phyloP scores from a whole-genome alignment of 225 moss, liverwort and hornwort species.

The Bryoerythrophyllum caledonicum region DNA sequence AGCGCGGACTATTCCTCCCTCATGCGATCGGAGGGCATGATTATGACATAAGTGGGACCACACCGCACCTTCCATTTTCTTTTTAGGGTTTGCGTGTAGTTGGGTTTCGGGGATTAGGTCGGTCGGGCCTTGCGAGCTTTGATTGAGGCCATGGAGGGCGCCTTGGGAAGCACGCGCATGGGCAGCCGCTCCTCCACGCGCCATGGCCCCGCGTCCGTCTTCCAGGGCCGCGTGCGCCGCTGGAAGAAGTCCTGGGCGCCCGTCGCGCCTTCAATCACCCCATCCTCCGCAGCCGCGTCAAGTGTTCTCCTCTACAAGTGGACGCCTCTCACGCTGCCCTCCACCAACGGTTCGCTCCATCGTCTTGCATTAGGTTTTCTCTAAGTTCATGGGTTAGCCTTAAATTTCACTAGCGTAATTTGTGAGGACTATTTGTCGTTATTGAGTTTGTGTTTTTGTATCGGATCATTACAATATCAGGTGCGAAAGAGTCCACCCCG shows the following conservation, averaged over 20 bases:
- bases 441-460: no score
- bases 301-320: slow-evolving; percentile 64
- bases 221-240: slow-evolving; percentile 67
- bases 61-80: background rate
- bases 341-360: slow-evolving; percentile 41
- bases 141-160: slow-evolving; percentile 50
- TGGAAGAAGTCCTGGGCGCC: slow-evolving; percentile 69
- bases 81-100: background rate
- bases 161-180: slow-evolving; percentile 65
- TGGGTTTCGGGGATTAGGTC: background rate
- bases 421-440: no score
- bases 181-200: slow-evolving; percentile 72
- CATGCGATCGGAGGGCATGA: no score
- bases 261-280: slow-evolving; percentile 43
- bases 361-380: no score
- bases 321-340: slow-evolving; percentile 45
- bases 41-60: no score
- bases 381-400: no score
- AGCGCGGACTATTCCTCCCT: no score
- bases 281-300: slow-evolving; percentile 46
- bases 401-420: no score
- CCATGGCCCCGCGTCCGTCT: slow-evolving; percentile 69
- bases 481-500: slow-evolving; percentile 55
- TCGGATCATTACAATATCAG: no score
- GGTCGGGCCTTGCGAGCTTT: no score